A percentile compares a stretch with the other conserved stretches of the same genome.
phyloP scores from a whole-genome alignment of 1,139 yeast species.

The Kluyveromyces marxianus region DNA sequence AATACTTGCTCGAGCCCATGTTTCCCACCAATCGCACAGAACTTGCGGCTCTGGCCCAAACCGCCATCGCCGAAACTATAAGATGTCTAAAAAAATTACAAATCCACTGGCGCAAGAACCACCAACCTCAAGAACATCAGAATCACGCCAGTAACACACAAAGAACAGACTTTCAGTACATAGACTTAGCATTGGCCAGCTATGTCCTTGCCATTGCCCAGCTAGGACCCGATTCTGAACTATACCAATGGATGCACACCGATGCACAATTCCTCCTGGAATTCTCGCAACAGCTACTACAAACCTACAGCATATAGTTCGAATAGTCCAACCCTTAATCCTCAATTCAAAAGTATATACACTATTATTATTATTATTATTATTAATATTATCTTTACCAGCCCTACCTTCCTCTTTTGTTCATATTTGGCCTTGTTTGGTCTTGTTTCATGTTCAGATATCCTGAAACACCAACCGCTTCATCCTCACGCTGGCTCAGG shows the following conservation, averaged over 20 bases:
- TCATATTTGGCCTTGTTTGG: too few species aligned
- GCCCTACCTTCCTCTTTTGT: too few species aligned
- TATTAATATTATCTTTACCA: too few species aligned
- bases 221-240: slow-evolving; percentile 8
- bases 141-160: slow-evolving; percentile 2
- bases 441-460: too few species aligned
- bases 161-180: slow-evolving; percentile 10
- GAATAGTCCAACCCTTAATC: too few species aligned
- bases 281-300: not conserved
- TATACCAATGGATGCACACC: slow-evolving; percentile 1
- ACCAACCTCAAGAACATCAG: not conserved
- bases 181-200: slow-evolving; percentile 17
- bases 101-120: not conserved
- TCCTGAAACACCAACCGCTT: too few species aligned
- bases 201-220: slow-evolving; percentile 15
- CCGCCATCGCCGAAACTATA: not conserved
- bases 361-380: too few species aligned
- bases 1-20: slow-evolving; percentile 11
- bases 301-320: not conserved
- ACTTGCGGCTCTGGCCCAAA: slow-evolving; percentile 5
- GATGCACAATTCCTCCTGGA: not conserved
- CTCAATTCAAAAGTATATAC: too few species aligned
- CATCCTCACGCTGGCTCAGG: too few species aligned
- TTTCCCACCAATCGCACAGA: slow-evolving; percentile 11
- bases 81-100: not conserved